phyloP scores from a whole-genome alignment of 768 basidiomycete genomes.

The Termitomyces sp. region DNA sequence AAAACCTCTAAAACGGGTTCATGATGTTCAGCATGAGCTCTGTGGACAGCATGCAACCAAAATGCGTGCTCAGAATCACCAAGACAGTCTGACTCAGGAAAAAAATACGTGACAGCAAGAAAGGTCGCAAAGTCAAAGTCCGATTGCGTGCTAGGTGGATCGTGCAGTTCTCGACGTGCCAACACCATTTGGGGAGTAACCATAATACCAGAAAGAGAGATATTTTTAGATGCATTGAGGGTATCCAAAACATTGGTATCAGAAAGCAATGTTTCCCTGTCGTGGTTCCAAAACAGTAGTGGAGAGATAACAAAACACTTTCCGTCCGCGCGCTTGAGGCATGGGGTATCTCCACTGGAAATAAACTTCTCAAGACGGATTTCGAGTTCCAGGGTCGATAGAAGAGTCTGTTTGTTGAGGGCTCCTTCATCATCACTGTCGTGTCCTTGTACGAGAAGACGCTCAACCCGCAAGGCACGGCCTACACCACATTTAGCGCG shows the following conservation, averaged over 20 bases:
- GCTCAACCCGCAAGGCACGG: constrained; percentile 70
- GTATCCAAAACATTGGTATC: constrained; percentile 58
- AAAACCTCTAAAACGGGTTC: constrained; percentile 23
- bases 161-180: constrained; percentile 57
- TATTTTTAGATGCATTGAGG: constrained; percentile 45
- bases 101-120: constrained; percentile 79
- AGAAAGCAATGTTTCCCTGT: constrained; percentile 43
- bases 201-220: constrained; percentile 57
- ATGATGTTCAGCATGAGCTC: constrained; percentile 28
- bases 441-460: constrained; percentile 63
- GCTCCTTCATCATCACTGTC: constrained; percentile 43
- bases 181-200: constrained; percentile 74
- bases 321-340: constrained; percentile 47
- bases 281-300: constrained; percentile 68
- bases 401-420: constrained; percentile 56
- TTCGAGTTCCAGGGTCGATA: constrained; percentile 63
- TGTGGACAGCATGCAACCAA: constrained; percentile 55
- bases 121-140: constrained; percentile 62
- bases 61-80: constrained; percentile 52
- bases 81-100: constrained; percentile 69
- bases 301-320: constrained; percentile 72
- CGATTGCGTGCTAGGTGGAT: constrained; percentile 40
- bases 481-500: constrained; percentile 67
- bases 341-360: constrained; percentile 36
- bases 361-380: constrained; percentile 41